Evolutionary conservation across 78 protist genomes (phyloP), one percentile per base, ranked within the genome.

Genomic region (Dictyostelium citrinum): DNA sequence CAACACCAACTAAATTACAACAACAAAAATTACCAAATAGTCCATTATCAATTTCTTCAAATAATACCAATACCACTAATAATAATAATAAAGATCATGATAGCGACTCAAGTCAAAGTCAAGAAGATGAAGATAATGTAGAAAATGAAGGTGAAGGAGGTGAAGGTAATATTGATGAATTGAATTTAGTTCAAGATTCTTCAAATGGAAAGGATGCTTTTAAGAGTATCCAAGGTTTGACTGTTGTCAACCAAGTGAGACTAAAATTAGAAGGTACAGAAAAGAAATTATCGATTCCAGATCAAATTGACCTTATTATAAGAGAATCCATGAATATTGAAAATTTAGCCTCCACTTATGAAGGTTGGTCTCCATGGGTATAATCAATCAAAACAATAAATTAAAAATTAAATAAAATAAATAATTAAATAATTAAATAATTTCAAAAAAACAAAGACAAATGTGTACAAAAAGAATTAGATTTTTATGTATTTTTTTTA

Each of bases 261-360:
- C 41, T 55, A 81, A 88, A 88, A 68, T 74, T 88, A 39, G 93
- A 88, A 67, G 93, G 93, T 11, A 88, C 93, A 20, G 93, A 88
- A 14, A 70, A 88, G 37, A 88, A 78, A 67, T 45, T 88, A 41
- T 45, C 77, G 20, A 76, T 88, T 14, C 74, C 71, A 10, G 74
- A 58, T 31, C 93, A 88, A 78, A 76, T 88, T 33, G 85, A 88
- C 5, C 51, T 67, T 51, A 78, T 88, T 10, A 88, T 88, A 20
- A 76, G 55, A 68, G 93, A 88, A 49, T 58, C 93, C 22, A 51
- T 67, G 58, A 61, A 64, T n/a, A 22, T 78, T 67, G 93, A 88
- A 29, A 88, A 88, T 78, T 78, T 88, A 33, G n/a, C 85, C n/a
- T 33, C 29, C 14, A 78, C 37, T 64, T 88, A 45, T 46, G 93